Conservation (phyloP, 2,329 filamentous ascomycete genomes). For the Xylaria multiplex region DNA sequence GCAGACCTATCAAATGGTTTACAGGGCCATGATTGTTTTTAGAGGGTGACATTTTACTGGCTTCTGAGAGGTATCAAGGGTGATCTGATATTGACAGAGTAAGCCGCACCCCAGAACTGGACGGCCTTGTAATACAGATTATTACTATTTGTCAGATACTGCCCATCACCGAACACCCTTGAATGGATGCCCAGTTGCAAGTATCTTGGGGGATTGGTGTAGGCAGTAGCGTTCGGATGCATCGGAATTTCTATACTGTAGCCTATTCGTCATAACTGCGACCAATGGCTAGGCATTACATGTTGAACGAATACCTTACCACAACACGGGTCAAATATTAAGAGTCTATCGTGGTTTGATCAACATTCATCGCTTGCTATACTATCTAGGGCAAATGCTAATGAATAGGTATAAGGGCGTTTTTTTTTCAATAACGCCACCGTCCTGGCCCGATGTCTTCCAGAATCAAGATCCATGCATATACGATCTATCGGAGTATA, state of each 20-base stretch:
- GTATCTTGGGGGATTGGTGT: no score
- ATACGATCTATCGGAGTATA: conserved; percentile 21
- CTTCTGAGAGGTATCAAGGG: not conserved
- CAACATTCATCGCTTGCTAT: conserved; percentile 1
- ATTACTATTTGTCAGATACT: no score
- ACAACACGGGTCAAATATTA: not conserved
- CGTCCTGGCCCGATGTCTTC: conserved; percentile 1
- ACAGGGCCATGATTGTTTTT: not conserved
- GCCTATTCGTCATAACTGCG: no score
- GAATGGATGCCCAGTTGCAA: no score
- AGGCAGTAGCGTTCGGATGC: no score
- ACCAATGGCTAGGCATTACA: not conserved
- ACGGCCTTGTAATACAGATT: no score
- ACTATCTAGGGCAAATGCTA: not conserved
- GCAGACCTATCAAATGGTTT: not conserved
- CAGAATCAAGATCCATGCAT: conserved; percentile 9
- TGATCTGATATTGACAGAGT: no score
- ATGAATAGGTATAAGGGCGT: not conserved
- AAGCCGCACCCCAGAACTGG: no score
- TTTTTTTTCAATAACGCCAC: not conserved
- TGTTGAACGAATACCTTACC: not conserved
- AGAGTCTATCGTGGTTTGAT: not conserved
- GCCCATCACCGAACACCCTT: no score
- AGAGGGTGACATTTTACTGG: not conserved
- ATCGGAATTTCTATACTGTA: no score